Conservation (phyloP, 140 eudicot species). For the Bidens hawaiensis region DNA sequence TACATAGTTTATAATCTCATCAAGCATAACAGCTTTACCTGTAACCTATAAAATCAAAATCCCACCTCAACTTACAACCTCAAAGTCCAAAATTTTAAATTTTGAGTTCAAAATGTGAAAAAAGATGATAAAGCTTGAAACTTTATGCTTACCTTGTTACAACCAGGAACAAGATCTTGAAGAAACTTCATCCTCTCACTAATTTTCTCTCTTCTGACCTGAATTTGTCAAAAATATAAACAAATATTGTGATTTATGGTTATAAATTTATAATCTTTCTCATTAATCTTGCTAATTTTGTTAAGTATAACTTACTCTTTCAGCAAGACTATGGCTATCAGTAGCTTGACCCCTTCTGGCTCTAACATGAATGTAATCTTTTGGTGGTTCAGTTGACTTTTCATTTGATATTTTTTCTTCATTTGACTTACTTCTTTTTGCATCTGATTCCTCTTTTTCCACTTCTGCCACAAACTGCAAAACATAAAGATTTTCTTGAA, state of each 20-base stretch:
- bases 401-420: slow-evolving; percentile 36
- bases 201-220: slow-evolving; percentile 94
- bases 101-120: neutral
- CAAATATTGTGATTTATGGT: neutral
- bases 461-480: slow-evolving; percentile 49
- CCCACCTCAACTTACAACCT: slow-evolving; percentile 16
- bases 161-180: slow-evolving; percentile 97
- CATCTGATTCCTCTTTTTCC: slow-evolving; percentile 55
- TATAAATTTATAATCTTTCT: neutral
- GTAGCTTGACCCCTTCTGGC: slow-evolving; percentile 93
- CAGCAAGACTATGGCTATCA: slow-evolving; percentile 89
- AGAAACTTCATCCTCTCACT: slow-evolving; percentile 90
- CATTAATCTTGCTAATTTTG: neutral
- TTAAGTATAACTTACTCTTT: slow-evolving; percentile 50
- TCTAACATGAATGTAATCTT: slow-evolving; percentile 89
- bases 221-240: too few species aligned
- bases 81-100: neutral
- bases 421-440: slow-evolving; percentile 61
- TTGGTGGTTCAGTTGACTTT: slow-evolving; percentile 60
- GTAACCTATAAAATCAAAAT: slow-evolving; percentile 48
- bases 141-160: slow-evolving; percentile 66
- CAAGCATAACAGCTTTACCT: slow-evolving; percentile 97
- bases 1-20: slow-evolving; percentile 94
- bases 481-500: slow-evolving; percentile 2
- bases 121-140: neutral